A percentile compares a stretch with the other conserved stretches of the same genome.
Evolutionary conservation across 805 yeast species (phyloP).

Genomic region (Clavispora vitiphila): DNA sequence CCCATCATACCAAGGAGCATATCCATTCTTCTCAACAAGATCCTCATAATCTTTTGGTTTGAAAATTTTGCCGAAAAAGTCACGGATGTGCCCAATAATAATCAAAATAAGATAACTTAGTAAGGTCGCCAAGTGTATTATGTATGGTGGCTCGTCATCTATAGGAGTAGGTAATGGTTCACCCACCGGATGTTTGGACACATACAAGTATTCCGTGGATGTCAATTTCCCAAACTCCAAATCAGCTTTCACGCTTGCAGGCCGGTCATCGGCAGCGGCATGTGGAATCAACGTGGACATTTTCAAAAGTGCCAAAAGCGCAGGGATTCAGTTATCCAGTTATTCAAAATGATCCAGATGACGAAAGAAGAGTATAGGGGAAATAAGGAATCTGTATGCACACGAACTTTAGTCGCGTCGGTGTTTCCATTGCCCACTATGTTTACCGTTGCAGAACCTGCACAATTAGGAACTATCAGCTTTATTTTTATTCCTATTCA

Average conservation of each 20-base stretch:
- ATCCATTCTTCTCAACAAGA: constrained; percentile 74
- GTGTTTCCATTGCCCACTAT: not conserved
- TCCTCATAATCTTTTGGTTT: constrained; percentile 60
- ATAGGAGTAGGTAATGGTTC: constrained; percentile 58
- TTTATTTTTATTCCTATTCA: no score
- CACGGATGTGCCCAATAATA: constrained; percentile 85
- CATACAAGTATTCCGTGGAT: constrained; percentile 58
- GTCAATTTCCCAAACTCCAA: constrained; percentile 72
- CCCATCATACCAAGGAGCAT: constrained; percentile 93
- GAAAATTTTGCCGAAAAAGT: constrained; percentile 76
- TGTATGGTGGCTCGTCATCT: constrained; percentile 84
- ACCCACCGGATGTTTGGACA: constrained; percentile 52
- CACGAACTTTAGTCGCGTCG: not conserved
- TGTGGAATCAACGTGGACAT: constrained; percentile 29
- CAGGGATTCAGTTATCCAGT: not conserved
- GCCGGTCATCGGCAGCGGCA: constrained; percentile 33
- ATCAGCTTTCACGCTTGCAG: constrained; percentile 36
- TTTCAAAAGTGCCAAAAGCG: not conserved
- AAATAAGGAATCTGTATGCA: not conserved
- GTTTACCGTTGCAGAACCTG: no score
- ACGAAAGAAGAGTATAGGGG: not conserved
- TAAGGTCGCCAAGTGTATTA: constrained; percentile 75
- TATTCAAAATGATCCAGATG: not conserved
- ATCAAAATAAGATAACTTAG: constrained; percentile 79
- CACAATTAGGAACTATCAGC: no score